Base-by-base conservation (phyloP, 2,329 filamentous ascomycete genomes). In the Fusarium sp. region DNA sequence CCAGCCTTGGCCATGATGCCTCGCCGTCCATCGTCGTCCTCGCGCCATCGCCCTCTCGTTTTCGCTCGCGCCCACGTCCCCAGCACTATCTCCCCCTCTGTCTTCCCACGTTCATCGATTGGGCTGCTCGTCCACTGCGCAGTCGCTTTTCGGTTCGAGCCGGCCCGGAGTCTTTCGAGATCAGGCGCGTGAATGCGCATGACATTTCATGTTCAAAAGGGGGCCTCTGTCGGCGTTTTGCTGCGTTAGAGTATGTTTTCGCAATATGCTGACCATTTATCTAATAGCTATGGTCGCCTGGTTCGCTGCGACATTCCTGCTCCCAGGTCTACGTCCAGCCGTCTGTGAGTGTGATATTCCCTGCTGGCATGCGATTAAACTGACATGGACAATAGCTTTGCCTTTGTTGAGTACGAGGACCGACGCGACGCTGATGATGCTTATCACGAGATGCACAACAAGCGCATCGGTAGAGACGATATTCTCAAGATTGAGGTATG, bases 401-500 rank as follows among this genome's bases (percentile, higher is more conserved):
- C 96, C 38, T 99, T 99, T 80, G 96, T 99, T 71, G 96, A 99
- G 84, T 99, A 99, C 82, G 96, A 99, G 85, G 97, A 94, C 81
- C 93, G 95, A 76, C 94, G 96, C 75, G 96, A 99, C 86, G 94
- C 96, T 70, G 96, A 99, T 81, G 96, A 99, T 84, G 96, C 96
- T 47, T 99, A 99, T 80, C 94, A 99, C 81, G 96, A 99, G 84
- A 99, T 99, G 96, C 96, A 99, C 80, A 98, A 98, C 86, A 98
- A 98, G 89, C 94, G 95, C 73, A 94, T 99, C 75, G 94, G 94
- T 47, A 92, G 95, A 68, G 96, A 99, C 78, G 96, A 99, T 77
- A 84, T 97, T 63, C 80, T 99, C 84, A 99, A 99, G 85, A 98
- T 99, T 72, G 96, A 99, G 89, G 96, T 97, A 83, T 73, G 88